Conservation (phyloP, 257 asterid species). For the Ophiorrhiza pumila region DNA sequence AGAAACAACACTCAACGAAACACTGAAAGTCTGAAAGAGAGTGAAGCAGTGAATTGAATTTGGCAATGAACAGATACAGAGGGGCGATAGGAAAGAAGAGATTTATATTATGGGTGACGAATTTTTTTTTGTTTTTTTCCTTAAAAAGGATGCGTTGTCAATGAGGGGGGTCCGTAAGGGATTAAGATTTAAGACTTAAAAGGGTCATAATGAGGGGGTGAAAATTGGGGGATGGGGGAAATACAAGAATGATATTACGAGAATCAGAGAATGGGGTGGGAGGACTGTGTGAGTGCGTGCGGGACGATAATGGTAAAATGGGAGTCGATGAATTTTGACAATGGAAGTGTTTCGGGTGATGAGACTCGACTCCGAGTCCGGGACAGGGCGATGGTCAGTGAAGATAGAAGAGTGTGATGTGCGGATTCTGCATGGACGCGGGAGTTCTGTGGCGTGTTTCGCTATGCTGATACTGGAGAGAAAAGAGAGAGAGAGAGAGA, state of each 20-base stretch:
- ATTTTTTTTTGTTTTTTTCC: neutral
- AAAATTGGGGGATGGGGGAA: neutral
- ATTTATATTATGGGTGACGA: neutral
- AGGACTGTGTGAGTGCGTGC: neutral
- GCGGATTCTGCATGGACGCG: slow-evolving; percentile 64
- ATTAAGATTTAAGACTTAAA: neutral
- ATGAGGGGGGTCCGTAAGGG: neutral
- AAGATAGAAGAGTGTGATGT: neutral
- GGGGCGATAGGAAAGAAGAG: neutral
- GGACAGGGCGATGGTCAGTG: slow-evolving; percentile 11
- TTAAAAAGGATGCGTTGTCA: neutral
- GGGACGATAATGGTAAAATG: neutral
- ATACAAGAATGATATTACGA: neutral
- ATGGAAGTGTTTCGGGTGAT: neutral
- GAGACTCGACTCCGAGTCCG: too few relatives aligned
- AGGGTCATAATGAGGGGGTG: neutral
- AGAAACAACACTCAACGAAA: neutral
- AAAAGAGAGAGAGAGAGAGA: neutral
- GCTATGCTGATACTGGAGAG: neutral
- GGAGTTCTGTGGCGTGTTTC: slow-evolving; percentile 54
- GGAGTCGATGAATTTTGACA: neutral
- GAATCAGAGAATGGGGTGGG: neutral
- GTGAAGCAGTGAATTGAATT: neutral
- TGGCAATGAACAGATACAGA: neutral
- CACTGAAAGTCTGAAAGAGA: neutral